Percentiles rank a stretch among this genome's conserved stretches.
Evolutionary conservation across 495 filamentous ascomycete species (phyloP).

Genomic region (Xylaria intraflava): DNA sequence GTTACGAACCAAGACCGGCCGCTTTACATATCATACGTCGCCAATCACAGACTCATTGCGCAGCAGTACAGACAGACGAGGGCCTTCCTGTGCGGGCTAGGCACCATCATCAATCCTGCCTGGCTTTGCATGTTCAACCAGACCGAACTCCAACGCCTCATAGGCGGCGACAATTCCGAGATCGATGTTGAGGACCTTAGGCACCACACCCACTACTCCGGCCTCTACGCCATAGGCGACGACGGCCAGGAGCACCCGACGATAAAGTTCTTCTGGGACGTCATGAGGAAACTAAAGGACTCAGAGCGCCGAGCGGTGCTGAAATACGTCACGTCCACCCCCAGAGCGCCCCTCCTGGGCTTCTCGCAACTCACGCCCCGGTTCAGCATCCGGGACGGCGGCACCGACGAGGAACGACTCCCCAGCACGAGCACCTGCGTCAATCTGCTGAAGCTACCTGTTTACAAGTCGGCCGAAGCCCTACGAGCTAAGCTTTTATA

Average conservation of each 20-base stretch:
- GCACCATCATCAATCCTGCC: conserved; percentile 78
- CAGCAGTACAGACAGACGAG: conserved; percentile 74
- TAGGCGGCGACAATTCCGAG: conserved; percentile 75
- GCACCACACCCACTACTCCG: conserved; percentile 80
- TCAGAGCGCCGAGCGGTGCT: conserved; percentile 76
- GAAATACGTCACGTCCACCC: conserved; percentile 93
- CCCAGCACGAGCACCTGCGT: conserved; percentile 97
- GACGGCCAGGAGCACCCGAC: conserved; percentile 81
- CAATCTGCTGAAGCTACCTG: conserved; percentile 88
- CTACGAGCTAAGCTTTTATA: conserved; percentile 80
- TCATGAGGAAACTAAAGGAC: conserved; percentile 69
- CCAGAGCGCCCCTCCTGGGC: conserved; percentile 82
- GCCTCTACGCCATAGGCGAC: conserved; percentile 80
- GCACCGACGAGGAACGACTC: conserved; percentile 67
- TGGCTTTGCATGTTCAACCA: conserved; percentile 99
- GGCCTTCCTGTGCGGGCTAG: conserved; percentile 79
- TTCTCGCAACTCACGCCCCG: conserved; percentile 79
- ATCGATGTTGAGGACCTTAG: conserved; percentile 86
- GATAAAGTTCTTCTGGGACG: conserved; percentile 84
- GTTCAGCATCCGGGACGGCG: conserved; percentile 87
- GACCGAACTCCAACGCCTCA: conserved; percentile 81
- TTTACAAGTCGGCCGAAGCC: conserved; percentile 56
- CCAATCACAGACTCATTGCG: conserved; percentile 71
- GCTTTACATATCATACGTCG: conserved; percentile 90
- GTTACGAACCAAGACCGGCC: conserved; percentile 90